Percentiles rank a stretch among this genome's conserved stretches.
Conservation (phyloP, 192 early-diverging fungal genomes). For the Radiomyces spectabilis region DNA sequence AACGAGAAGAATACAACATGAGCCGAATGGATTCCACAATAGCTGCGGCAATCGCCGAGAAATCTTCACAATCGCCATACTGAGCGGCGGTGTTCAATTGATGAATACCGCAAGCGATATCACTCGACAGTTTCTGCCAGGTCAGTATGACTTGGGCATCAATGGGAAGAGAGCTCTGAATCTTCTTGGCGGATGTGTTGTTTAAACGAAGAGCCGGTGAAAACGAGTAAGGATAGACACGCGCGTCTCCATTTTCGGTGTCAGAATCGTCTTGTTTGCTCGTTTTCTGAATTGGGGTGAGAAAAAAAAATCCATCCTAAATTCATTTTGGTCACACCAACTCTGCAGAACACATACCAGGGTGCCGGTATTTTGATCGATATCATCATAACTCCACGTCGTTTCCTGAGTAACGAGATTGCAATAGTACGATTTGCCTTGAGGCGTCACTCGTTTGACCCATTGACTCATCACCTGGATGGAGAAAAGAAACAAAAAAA, state of each 20-base stretch:
- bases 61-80: not conserved
- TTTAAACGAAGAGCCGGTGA: no score
- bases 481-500: not conserved
- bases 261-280: no score
- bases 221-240: no score
- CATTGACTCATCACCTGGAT: conserved; percentile 40
- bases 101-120: conserved; percentile 19
- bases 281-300: no score
- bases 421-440: conserved; percentile 49
- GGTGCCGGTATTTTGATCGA: conserved; percentile 40
- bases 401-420: conserved; percentile 53
- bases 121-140: conserved; percentile 7
- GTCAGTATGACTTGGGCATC: no score
- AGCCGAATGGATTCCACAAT: conserved; percentile 77
- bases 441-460: conserved; percentile 39
- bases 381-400: conserved; percentile 42
- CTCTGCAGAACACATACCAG: conserved; percentile 27
- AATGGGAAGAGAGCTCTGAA: not conserved
- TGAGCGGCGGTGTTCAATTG: conserved; percentile 4
- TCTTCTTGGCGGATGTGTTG: not conserved
- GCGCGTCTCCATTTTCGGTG: no score
- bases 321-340: no score
- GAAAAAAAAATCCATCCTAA: no score
- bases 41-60: conserved; percentile 4
- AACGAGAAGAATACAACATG: conserved; percentile 78